Evolutionary conservation across 108 stramenopile genomes (phyloP).

Genomic region (Skeletonema marinoi): DNA sequence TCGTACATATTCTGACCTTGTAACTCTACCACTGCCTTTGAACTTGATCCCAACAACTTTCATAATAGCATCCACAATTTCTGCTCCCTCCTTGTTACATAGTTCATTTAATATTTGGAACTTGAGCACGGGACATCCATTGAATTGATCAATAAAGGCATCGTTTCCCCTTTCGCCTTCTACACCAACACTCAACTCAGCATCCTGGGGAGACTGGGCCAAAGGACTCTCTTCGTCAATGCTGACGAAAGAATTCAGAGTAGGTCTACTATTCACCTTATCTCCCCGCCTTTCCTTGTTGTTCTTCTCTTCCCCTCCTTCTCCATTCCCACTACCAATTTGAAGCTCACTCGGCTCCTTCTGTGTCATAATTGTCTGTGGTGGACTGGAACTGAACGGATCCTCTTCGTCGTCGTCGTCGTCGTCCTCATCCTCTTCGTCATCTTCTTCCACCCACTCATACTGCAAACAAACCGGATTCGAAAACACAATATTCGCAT

Average conservation of each 20-base stretch:
- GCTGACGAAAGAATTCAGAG: not conserved
- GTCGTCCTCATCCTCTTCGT: constrained; percentile 30
- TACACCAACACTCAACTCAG: not conserved
- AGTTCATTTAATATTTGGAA: constrained; percentile 77
- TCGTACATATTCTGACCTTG: constrained; percentile 28
- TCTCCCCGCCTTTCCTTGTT: not conserved
- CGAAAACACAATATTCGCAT: constrained; percentile 69
- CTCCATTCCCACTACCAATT: not conserved
- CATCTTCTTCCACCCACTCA: constrained; percentile 46
- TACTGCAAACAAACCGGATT: constrained; percentile 76
- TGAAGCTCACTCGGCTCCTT: not conserved
- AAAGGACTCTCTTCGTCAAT: not conserved
- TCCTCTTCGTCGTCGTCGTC: not conserved
- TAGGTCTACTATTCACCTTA: not conserved
- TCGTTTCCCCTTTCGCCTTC: not conserved
- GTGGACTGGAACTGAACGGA: not conserved
- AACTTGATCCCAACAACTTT: constrained; percentile 62
- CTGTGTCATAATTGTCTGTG: not conserved
- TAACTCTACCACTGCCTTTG: constrained; percentile 14
- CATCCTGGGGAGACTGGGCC: not conserved
- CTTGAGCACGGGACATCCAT: constrained; percentile 73
- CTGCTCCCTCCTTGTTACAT: constrained; percentile 61
- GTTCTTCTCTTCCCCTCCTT: not conserved
- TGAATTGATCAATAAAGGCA: constrained; percentile 29
- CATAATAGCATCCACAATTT: constrained; percentile 80